A percentile compares a stretch with the other conserved stretches of the same genome.
Conservation (phyloP, 2,329 filamentous ascomycete genomes). For the Nothophoma quercina region DNA sequence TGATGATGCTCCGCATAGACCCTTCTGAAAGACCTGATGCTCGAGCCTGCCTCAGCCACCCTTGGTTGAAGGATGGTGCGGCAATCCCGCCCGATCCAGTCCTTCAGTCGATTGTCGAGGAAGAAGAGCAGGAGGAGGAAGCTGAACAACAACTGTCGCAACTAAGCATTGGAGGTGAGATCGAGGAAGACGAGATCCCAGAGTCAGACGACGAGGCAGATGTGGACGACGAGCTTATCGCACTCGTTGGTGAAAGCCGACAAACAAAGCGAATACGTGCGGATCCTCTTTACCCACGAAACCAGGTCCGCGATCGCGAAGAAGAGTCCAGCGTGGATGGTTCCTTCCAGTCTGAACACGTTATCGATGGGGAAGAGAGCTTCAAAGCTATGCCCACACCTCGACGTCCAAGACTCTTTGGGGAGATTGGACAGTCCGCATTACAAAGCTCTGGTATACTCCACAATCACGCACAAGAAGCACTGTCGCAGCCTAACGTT, state of each 20-base stretch:
- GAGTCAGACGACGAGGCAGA: conserved; percentile 40
- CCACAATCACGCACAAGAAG: conserved; percentile 37
- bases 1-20: conserved; percentile 80
- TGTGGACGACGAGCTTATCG: conserved; percentile 46
- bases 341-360: conserved; percentile 45
- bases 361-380: conserved; percentile 39
- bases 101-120: conserved; percentile 54
- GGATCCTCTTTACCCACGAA: conserved; percentile 47
- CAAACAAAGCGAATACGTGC: conserved; percentile 56
- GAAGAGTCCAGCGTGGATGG: conserved; percentile 50
- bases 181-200: conserved; percentile 36
- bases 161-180: conserved; percentile 60
- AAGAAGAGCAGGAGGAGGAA: conserved; percentile 71
- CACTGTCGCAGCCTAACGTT: conserved; percentile 33
- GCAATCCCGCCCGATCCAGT: conserved; percentile 45
- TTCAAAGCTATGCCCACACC: conserved; percentile 36
- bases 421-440: conserved; percentile 66
- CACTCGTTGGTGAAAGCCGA: conserved; percentile 37
- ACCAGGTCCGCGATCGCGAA: conserved; percentile 48
- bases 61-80: conserved; percentile 71
- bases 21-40: conserved; percentile 80
- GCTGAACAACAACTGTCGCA: conserved; percentile 50
- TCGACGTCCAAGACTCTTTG: conserved; percentile 60
- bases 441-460: conserved; percentile 62
- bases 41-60: conserved; percentile 71